Base-by-base conservation (phyloP, 495 filamentous ascomycete species). In the Annulohypoxylon moriforme region DNA sequence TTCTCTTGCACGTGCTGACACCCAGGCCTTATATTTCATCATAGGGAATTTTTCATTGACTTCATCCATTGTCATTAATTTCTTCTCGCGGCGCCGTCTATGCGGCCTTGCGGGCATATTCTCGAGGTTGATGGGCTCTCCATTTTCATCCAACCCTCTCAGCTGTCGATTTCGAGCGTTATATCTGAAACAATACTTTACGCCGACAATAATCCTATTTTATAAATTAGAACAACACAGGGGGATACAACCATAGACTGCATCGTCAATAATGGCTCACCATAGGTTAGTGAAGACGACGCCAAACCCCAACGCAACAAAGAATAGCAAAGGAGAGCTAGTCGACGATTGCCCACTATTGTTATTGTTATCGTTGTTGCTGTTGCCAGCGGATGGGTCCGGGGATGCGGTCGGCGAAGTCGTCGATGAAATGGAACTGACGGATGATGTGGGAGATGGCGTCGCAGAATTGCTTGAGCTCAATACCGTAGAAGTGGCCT, bases 211-310 rank as follows among this genome's bases (percentile, higher is more conserved):
- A 78, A 99, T 99, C 96, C 96, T 98, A 74, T 46, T 11, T 4
- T 3, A 3, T n/a, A 50, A 6, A 69, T 83, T 79, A 85, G 80
- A 74, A 67, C 29, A 27, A 80, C 73, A 65, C 33, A 16, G 22
- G 16, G 53, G 18, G 6, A 20, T 11, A 52, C 27, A 36, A 14
- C 34, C 24, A 34, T 22, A 6, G n/a, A 27, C 22, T 49, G 25
- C 56, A 18, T 6, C 46, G 59, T 33, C 16, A 60, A 77, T 56
- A 25, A 67, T 49, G 42, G 70, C 87, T 83, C 86, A 98, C 96
- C 96, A 99, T 82, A 99, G 81, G 80, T 98, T 99, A 36, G 96
- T 99, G 77, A 99, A 99, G 20, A 99, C 96, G 24, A 99, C 96
- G 63, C 96, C 96, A 77, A 99, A 99, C 6, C 96, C 96, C 59